Base-by-base conservation (phyloP, 495 filamentous ascomycete genomes). In the Cladorrhinum samala region DNA sequence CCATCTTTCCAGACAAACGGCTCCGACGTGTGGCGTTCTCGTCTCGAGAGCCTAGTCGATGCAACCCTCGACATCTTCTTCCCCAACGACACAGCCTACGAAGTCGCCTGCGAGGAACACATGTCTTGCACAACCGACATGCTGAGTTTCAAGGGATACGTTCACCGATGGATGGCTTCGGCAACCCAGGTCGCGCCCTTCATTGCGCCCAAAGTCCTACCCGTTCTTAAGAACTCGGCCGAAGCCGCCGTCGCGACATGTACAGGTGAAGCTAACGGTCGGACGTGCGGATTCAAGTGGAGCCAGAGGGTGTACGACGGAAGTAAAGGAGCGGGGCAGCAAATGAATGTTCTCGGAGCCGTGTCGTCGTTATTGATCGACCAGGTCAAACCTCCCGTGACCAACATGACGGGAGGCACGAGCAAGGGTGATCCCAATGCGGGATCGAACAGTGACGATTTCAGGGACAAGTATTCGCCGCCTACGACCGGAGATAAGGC, bases 71-170 rank as follows among this genome's bases (percentile, higher is more conserved):
- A 77, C 1, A 75, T 79, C 68, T 91, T 91, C 69, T 80, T 80
- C 64, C 65, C 74, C 14, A 56, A 76, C 11, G 70, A 74, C 19
- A 69, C 73, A 7, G 67, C 78, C 19, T 80, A 77, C 58, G 89
- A 93, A 64, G 62, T 78, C 19, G 77, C 81, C 20, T 93, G 89
- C 71, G 88, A 91, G 64, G 67, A 63, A 60, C 55, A 69, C 70
- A 51, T 77, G 59, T 67, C 71, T 1, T 91, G 88, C 72, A 81
- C 87, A 51, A 80, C 82, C 37, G 88, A 93, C 61, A 87, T 91
- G 73, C 77, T 78, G 39, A 87, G 84, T 37, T 95, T 91, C 81
- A 95, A 93, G 69, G 87, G 87, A 30, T 94, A 91, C 70, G 73
- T 92, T 14, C 73, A 87, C 19, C 86, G 90, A 20, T 95, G 88